Conservation (phyloP, 148 eudicot genomes). For the Diospyros lotus region DNA sequence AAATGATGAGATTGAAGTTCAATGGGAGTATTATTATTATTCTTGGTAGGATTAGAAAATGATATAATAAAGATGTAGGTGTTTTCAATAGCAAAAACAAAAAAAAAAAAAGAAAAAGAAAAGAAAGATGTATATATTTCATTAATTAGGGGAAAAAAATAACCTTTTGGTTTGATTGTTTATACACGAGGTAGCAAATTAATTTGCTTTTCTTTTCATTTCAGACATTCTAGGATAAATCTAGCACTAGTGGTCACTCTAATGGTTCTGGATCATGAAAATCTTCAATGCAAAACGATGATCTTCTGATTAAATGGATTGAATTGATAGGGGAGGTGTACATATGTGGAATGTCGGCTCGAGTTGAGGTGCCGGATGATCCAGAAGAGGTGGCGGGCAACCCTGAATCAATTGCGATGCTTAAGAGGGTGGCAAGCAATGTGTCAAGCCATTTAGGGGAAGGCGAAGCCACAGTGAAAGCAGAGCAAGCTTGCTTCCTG, state of each 20-base stretch:
- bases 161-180: too few species aligned
- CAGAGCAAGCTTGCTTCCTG: conserved; percentile 88
- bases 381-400: conserved; percentile 55
- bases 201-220: too few species aligned
- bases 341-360: conserved; percentile 73
- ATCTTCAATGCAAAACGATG: background rate
- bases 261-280: background rate
- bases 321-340: conserved; percentile 74
- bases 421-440: conserved; percentile 62
- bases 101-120: too few species aligned
- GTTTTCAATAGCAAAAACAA: too few species aligned
- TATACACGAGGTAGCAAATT: too few species aligned
- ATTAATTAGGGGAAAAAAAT: too few species aligned
- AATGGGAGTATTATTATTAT: too few species aligned
- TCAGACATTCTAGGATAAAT: too few species aligned
- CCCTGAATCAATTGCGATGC: conserved; percentile 60
- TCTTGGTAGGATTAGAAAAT: too few species aligned
- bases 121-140: too few species aligned
- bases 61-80: too few species aligned
- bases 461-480: conserved; percentile 61
- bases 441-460: conserved; percentile 67
- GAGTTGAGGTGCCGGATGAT: conserved; percentile 67
- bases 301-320: background rate
- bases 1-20: too few species aligned
- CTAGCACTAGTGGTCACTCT: background rate